Base-by-base conservation (phyloP, 1,139 yeast genomes). In the Geotrichum candidum region DNA sequence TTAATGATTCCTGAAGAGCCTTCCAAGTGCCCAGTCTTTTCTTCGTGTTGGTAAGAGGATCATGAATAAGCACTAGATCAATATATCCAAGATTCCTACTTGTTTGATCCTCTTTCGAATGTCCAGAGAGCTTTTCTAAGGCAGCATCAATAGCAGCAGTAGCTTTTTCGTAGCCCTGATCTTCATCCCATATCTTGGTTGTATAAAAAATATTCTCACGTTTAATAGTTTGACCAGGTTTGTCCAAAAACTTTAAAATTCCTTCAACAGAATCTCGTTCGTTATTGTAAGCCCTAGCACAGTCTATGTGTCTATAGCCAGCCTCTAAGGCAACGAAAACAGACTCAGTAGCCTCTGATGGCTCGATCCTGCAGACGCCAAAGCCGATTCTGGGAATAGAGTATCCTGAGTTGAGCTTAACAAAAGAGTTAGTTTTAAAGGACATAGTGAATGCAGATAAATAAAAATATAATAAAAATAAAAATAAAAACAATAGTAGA, bases 241-340 rank as follows among this genome's bases (percentile, higher is more conserved):
- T 27, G 3, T 27, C 29, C 6, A 27, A 27, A 27, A 27, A 27
- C 22, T 18, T 27, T 6, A 27, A 6, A 6, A 27, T 27, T 27
- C 29, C 29, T 27, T 27, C 29, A 6, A 27, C 29, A 27, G 29
- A 27, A 27, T 27, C 86, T 9, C 68, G 68, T 70, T 87, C 88
- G 70, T 86, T 86, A 13, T 78, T 76, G 70, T 88, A 88, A 35
- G 73, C 72, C 23, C 78, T 78, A 1, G 90, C 91, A 5, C 85
- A 77, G 68, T 86, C 91, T 57, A 86, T 77, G 67, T 86, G 91
- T 65, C 95, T 81, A 71, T 87, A 88, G 0, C 96, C 96, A 31
- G 72, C 77, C 48, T 79, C 77, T 68, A 88, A 78, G 0, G 87
- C 88, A 48, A 77, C 71, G 63, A 78, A 75, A 1, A 84, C 86